These are phyloP conservation scores for Phytopythium montanum DNA, from an alignment of 352 stramenopile genomes.

Conservation along the genomic window DNA sequence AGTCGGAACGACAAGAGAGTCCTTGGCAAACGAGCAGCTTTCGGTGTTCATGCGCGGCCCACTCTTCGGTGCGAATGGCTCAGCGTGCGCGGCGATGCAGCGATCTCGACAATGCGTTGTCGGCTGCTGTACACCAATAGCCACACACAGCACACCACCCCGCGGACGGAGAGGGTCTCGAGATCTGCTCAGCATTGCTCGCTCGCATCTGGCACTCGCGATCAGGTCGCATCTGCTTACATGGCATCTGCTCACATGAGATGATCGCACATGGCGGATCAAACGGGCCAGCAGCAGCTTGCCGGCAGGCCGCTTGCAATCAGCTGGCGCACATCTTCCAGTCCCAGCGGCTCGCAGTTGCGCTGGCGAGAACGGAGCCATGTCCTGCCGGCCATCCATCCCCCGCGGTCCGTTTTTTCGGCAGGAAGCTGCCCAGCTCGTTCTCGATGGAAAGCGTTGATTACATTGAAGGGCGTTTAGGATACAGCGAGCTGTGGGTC, in stretches of 20 bases:
- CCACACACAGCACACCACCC: too few relatives aligned
- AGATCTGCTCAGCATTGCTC: too few relatives aligned
- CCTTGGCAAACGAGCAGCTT: too few relatives aligned
- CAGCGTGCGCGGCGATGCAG: constrained; percentile 1
- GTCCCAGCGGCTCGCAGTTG: too few relatives aligned
- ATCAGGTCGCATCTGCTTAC: too few relatives aligned
- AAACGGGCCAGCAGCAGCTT: too few relatives aligned
- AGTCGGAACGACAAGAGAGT: too few relatives aligned
- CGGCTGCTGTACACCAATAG: neutral
- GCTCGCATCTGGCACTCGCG: too few relatives aligned
- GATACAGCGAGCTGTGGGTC: neutral
- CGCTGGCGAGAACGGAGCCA: neutral
- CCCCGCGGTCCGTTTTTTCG: constrained; percentile 1
- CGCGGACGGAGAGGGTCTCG: too few relatives aligned
- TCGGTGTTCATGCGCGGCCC: neutral
- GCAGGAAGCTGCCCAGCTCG: constrained; percentile 1
- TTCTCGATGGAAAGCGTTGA: neutral
- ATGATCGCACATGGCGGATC: neutral
- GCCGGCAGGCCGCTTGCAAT: too few relatives aligned
- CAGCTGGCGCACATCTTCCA: too few relatives aligned
- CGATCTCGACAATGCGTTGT: constrained; percentile 5
- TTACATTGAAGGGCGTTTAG: neutral
- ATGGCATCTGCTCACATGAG: neutral
- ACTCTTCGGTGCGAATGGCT: constrained; percentile 4
- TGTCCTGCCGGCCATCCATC: neutral